phyloP scores from a whole-genome alignment of 208 protist species.

The Borovskyia barvae region DNA sequence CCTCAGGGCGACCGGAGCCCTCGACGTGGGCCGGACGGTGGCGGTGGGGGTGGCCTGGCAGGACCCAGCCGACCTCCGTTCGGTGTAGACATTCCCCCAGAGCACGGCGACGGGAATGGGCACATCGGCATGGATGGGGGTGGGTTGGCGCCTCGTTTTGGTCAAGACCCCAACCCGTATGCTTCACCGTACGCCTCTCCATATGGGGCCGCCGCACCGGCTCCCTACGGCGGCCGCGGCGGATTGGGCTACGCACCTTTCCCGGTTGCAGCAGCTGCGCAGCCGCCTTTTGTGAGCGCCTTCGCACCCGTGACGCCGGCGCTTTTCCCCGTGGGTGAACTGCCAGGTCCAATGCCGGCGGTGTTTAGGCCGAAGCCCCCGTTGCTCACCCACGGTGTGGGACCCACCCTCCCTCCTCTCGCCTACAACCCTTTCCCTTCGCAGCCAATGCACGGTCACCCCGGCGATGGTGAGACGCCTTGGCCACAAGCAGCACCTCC shows the following conservation, averaged over 20 bases:
- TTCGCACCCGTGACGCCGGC: conserved; percentile 24
- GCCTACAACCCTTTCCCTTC: neutral
- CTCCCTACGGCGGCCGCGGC: neutral
- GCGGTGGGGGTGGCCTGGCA: neutral
- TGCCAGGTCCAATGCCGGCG: conserved; percentile 34
- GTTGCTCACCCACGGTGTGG: conserved; percentile 27
- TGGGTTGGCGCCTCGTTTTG: neutral
- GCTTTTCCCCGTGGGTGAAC: conserved; percentile 16
- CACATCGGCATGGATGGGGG: neutral
- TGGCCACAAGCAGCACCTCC: conserved; percentile 3
- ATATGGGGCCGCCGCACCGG: too few relatives aligned
- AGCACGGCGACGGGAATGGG: conserved; percentile 11
- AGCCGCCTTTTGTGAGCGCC: conserved; percentile 18
- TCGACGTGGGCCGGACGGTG: conserved; percentile 4
- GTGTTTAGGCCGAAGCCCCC: conserved; percentile 46
- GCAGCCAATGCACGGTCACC: neutral
- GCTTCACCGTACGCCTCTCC: conserved; percentile 19
- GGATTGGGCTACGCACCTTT: too few relatives aligned
- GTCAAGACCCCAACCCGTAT: conserved; percentile 1
- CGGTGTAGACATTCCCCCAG: conserved; percentile 19
- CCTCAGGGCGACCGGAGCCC: conserved; percentile 30
- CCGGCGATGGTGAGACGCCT: neutral
- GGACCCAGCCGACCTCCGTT: conserved; percentile 18
- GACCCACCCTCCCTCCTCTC: neutral
- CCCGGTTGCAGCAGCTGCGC: too few relatives aligned